phyloP scores from a whole-genome alignment of 768 basidiomycete species.

The Podaxis sp. region DNA sequence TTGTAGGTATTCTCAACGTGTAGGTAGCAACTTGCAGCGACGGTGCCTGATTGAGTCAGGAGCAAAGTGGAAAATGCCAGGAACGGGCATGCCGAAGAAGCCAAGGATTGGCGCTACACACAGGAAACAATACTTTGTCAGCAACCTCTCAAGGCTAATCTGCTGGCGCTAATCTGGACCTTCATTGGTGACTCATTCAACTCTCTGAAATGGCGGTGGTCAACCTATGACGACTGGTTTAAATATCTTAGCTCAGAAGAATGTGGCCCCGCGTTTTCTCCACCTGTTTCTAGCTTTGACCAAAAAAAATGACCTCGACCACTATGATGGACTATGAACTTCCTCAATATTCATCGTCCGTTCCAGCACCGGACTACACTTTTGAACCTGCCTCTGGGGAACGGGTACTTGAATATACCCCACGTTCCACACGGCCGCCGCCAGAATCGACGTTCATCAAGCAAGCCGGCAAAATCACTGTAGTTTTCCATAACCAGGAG shows the following conservation, averaged over 20 bases:
- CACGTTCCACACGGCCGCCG: slow-evolving; percentile 20
- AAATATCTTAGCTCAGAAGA: not conserved
- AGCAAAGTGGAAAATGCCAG: not conserved
- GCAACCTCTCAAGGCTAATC: not conserved
- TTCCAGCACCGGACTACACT: slow-evolving; percentile 56
- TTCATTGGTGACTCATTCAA: not conserved
- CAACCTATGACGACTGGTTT: not conserved
- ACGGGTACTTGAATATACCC: slow-evolving; percentile 46
- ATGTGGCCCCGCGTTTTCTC: not conserved
- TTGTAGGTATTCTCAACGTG: not conserved
- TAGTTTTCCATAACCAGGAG: slow-evolving; percentile 46
- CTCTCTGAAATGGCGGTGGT: not conserved
- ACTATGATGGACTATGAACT: slow-evolving; percentile 19
- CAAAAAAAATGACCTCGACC: slow-evolving; percentile 8
- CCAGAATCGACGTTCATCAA: slow-evolving; percentile 40
- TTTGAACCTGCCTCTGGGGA: slow-evolving; percentile 49
- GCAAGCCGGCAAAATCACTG: slow-evolving; percentile 31
- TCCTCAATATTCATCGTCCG: slow-evolving; percentile 52
- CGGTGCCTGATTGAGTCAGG: slow-evolving; percentile 4
- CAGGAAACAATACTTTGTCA: not conserved
- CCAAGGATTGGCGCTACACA: not conserved
- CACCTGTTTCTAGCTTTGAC: not conserved
- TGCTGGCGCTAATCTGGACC: not conserved
- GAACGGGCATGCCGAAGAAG: not conserved
- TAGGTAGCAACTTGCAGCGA: not conserved